A percentile compares a stretch with the other conserved stretches of the same genome.
phyloP scores from a whole-genome alignment of 768 basidiomycete genomes.

The Inosperma sp. region DNA sequence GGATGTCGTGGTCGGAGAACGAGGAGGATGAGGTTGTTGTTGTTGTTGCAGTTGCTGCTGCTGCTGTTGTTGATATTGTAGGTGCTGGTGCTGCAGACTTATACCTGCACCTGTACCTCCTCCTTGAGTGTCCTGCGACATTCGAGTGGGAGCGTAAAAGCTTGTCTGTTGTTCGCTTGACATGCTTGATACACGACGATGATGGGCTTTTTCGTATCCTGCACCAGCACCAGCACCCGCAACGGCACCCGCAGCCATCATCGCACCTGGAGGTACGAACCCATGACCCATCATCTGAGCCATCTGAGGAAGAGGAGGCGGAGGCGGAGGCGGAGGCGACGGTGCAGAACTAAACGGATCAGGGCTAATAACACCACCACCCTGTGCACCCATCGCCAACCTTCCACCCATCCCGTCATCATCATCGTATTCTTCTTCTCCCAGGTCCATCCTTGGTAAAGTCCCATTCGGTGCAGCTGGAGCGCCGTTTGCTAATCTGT shows the following conservation, averaged over 20 bases:
- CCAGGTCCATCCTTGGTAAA: not conserved
- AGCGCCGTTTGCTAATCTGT: not conserved
- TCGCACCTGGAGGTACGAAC: not conserved
- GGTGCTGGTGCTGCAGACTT: not conserved
- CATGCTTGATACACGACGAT: no score
- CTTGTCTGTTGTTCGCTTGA: no score
- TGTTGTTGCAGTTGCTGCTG: no score
- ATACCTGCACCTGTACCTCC: no score
- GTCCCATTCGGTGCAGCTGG: not conserved
- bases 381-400: slow-evolving; percentile 15
- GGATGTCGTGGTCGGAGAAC: not conserved
- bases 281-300: slow-evolving; percentile 10
- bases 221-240: not conserved
- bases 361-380: slow-evolving; percentile 25
- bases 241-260: not conserved
- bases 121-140: no score
- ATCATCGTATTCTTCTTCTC: not conserved
- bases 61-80: not conserved
- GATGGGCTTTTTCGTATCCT: slow-evolving; percentile 2
- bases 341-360: slow-evolving; percentile 17
- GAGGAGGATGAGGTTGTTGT: no score
- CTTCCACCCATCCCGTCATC: slow-evolving; percentile 28
- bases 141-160: no score
- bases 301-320: slow-evolving; percentile 10
- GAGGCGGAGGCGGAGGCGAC: slow-evolving; percentile 3